Conservation (phyloP, 2,329 filamentous ascomycete genomes). For the Emydomyces testavorans region DNA sequence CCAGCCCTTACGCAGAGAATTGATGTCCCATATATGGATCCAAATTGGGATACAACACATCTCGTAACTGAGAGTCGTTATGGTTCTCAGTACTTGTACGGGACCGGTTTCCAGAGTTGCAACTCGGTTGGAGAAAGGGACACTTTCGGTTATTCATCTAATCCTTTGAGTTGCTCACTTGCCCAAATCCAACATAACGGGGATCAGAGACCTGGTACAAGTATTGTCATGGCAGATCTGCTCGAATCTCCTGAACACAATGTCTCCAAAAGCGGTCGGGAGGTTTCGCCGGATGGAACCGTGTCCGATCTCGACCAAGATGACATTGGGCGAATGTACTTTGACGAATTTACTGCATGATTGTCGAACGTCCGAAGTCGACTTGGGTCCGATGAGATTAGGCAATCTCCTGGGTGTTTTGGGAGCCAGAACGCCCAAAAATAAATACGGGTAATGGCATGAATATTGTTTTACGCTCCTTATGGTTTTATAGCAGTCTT, state of each 20-base stretch:
- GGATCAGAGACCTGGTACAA: constrained; percentile 9
- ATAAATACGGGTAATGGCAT: neutral
- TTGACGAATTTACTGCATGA: constrained; percentile 19
- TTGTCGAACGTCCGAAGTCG: neutral
- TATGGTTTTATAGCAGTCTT: neutral
- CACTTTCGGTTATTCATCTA: constrained; percentile 23
- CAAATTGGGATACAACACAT: constrained; percentile 19
- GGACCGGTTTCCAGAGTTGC: constrained; percentile 19
- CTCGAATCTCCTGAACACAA: constrained; percentile 13
- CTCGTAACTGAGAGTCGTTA: constrained; percentile 18
- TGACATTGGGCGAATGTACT: constrained; percentile 27
- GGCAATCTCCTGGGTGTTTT: neutral
- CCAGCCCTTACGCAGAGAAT: constrained; percentile 21
- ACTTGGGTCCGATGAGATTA: neutral
- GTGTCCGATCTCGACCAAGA: constrained; percentile 27
- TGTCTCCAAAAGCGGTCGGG: constrained; percentile 16
- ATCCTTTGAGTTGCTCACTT: constrained; percentile 26
- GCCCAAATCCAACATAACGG: constrained; percentile 11
- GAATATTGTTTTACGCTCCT: constrained; percentile 1
- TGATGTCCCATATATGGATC: constrained; percentile 20
- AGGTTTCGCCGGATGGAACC: constrained; percentile 26
- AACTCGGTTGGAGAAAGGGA: constrained; percentile 21
- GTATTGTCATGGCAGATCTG: constrained; percentile 1
- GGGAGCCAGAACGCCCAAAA: neutral
- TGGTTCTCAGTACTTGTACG: constrained; percentile 22